A percentile compares a stretch with the other conserved stretches of the same genome.
Conservation (phyloP, 78 protist species). For the Chrysochromulina parva region DNA sequence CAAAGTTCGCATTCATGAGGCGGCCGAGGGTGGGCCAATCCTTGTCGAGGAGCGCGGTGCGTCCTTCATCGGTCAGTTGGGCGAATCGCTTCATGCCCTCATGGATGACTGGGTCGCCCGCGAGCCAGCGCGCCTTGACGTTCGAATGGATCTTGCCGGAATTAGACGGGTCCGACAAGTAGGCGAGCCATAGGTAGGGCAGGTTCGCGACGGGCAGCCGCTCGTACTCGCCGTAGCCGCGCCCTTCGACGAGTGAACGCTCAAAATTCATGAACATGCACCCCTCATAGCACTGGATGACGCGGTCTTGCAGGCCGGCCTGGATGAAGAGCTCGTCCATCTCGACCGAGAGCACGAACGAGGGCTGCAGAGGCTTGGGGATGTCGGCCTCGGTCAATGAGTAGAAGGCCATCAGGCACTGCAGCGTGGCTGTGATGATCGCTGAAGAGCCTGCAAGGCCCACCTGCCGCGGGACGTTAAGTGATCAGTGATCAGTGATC, state of each 20-base stretch:
- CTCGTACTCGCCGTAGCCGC: background rate
- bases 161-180: background rate
- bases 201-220: background rate
- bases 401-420: conserved; percentile 29
- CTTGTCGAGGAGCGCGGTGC: background rate
- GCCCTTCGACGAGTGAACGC: background rate
- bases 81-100: background rate
- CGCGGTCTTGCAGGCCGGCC: conserved; percentile 64
- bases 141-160: conserved; percentile 24
- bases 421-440: conserved; percentile 35
- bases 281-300: background rate
- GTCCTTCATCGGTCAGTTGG: background rate
- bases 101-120: background rate
- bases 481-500: too few species aligned
- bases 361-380: conserved; percentile 15
- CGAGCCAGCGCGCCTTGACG: conserved; percentile 9
- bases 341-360: conserved; percentile 45
- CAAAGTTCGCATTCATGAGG: background rate
- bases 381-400: background rate
- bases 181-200: conserved; percentile 6
- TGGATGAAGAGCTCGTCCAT: conserved; percentile 34
- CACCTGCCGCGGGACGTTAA: background rate
- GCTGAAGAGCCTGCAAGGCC: conserved; percentile 50
- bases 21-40: background rate
- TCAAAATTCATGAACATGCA: background rate